phyloP scores from a whole-genome alignment of 1,284 basidiomycete species.

The Tilletia horrida region DNA sequence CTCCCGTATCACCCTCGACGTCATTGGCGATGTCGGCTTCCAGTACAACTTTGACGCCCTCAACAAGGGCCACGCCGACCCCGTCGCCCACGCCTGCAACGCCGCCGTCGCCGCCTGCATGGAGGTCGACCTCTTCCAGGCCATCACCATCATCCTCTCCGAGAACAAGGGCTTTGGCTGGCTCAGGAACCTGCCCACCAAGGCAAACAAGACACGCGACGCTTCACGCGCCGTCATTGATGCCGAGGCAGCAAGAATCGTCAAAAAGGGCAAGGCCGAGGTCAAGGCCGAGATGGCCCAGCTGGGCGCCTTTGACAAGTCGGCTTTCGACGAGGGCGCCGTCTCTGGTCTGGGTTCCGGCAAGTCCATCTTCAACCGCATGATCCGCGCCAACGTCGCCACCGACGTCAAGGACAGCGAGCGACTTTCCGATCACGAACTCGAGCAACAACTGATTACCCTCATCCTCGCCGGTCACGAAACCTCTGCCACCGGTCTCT shows the following conservation, averaged over 20 bases:
- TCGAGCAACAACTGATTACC: conserved; percentile 72
- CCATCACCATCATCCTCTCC: conserved; percentile 37
- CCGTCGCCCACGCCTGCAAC: conserved; percentile 15
- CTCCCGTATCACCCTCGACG: conserved; percentile 37
- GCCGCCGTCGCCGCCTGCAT: conserved; percentile 16
- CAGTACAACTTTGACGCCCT: conserved; percentile 37
- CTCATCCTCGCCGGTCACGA: conserved; percentile 79
- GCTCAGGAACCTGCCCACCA: conserved; percentile 40
- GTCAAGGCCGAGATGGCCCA: conserved; percentile 6
- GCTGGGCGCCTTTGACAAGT: conserved; percentile 2
- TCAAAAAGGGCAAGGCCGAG: conserved; percentile 1
- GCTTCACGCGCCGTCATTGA: not conserved
- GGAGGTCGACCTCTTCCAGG: conserved; percentile 27
- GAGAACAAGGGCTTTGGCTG: conserved; percentile 37
- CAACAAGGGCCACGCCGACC: conserved; percentile 20
- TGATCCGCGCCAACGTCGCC: conserved; percentile 50
- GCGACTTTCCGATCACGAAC: conserved; percentile 66
- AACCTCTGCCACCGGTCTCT: conserved; percentile 71
- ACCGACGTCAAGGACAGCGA: conserved; percentile 56
- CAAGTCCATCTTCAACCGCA: conserved; percentile 45
- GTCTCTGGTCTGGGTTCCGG: not conserved
- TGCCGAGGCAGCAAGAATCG: conserved; percentile 1
- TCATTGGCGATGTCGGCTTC: conserved; percentile 52
- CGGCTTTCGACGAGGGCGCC: conserved; percentile 13
- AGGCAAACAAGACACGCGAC: conserved; percentile 29